phyloP scores from a whole-genome alignment of 192 early-diverging fungal genomes.

The Entomortierella beljakovae region DNA sequence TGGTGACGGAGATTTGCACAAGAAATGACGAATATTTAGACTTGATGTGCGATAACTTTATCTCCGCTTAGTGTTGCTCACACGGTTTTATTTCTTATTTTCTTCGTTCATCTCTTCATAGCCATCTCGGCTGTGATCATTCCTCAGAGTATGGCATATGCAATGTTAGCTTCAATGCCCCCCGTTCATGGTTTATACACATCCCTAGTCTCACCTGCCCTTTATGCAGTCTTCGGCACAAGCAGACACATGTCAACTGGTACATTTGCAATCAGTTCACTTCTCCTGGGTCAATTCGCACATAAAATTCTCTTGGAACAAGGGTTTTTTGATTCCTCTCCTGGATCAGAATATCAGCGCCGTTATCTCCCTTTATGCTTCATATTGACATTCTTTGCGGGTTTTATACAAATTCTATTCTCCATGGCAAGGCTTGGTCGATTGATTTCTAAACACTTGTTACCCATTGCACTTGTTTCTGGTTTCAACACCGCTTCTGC shows the following conservation, averaged over 20 bases:
- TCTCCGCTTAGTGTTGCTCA: background rate
- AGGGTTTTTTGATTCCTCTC: constrained; percentile 10
- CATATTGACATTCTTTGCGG: constrained; percentile 42
- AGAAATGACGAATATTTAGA: background rate
- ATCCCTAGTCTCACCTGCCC: constrained; percentile 36
- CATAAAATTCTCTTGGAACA: constrained; percentile 39
- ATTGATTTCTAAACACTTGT: constrained; percentile 40
- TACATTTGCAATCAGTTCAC: constrained; percentile 54
- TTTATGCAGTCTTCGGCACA: constrained; percentile 51
- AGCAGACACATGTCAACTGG: constrained; percentile 56
- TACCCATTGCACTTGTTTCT: constrained; percentile 44
- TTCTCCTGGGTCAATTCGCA: constrained; percentile 50
- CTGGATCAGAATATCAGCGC: constrained; percentile 36
- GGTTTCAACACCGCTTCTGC: constrained; percentile 56
- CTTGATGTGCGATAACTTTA: background rate
- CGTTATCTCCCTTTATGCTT: constrained; percentile 39
- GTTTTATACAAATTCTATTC: constrained; percentile 45
- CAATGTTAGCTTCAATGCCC: constrained; percentile 54
- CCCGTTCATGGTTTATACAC: constrained; percentile 58
- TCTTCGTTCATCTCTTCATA: background rate
- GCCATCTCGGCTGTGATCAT: constrained; percentile 55
- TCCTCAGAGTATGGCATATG: constrained; percentile 59
- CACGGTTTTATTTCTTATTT: background rate
- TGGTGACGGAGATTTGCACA: too few relatives aligned
- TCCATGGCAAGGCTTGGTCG: constrained; percentile 50